phyloP scores from a whole-genome alignment of 805 yeast species.

The Dipodascus albidus region DNA sequence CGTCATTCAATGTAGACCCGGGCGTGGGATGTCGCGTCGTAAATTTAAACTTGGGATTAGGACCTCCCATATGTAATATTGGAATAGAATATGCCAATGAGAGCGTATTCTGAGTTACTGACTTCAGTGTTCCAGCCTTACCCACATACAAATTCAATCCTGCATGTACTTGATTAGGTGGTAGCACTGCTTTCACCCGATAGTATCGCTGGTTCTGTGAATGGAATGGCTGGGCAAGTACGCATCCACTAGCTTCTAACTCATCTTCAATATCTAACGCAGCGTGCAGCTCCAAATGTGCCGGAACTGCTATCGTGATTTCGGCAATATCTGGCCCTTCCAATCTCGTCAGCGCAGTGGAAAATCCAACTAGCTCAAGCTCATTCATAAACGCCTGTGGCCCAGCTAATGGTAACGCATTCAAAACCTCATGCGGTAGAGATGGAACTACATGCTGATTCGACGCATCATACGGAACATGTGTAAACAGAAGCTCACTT shows the following conservation, averaged over 20 bases:
- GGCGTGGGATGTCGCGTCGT: conserved; percentile 65
- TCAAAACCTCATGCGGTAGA: conserved; percentile 62
- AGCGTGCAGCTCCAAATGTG: conserved; percentile 55
- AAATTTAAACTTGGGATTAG: conserved; percentile 49
- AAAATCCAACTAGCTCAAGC: conserved; percentile 53
- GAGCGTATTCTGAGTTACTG: conserved; percentile 28
- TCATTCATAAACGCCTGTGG: conserved; percentile 61
- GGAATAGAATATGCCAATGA: conserved; percentile 68
- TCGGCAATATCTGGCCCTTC: conserved; percentile 72
- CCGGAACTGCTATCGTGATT: conserved; percentile 61
- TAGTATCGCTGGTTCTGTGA: conserved; percentile 51
- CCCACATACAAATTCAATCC: conserved; percentile 68
- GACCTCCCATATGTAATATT: conserved; percentile 53
- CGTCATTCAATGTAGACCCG: conserved; percentile 55
- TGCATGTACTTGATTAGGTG: conserved; percentile 58
- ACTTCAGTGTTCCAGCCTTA: conserved; percentile 32
- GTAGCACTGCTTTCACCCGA: conserved; percentile 71
- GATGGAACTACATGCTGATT: conserved; percentile 86
- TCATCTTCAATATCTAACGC: conserved; percentile 21
- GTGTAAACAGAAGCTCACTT: conserved; percentile 63
- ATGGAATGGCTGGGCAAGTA: conserved; percentile 76
- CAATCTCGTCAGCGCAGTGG: conserved; percentile 64
- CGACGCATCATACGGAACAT: conserved; percentile 66
- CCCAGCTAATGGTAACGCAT: conserved; percentile 76
- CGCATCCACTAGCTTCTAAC: conserved; percentile 34